These are phyloP conservation scores for Saccharomyces uvarum DNA, from an alignment of 1,139 yeast genomes.

Conservation along the genomic window DNA sequence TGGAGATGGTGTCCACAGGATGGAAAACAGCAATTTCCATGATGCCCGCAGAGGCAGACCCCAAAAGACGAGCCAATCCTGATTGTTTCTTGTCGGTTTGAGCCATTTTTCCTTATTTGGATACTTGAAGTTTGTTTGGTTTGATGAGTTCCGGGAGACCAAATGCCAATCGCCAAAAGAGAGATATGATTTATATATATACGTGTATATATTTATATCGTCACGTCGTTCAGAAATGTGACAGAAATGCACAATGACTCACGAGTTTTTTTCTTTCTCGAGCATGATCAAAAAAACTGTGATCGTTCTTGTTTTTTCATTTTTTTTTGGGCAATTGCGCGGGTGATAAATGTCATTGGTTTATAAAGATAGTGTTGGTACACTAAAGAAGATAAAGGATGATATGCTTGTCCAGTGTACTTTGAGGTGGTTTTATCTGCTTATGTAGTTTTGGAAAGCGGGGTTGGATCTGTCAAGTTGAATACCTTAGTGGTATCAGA, in stretches of 20 bases:
- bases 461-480: background rate
- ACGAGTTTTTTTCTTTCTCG: background rate
- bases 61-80: conserved; percentile 83
- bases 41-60: conserved; percentile 96
- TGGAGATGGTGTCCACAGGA: conserved; percentile 97
- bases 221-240: background rate
- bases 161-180: background rate
- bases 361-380: background rate
- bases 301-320: background rate
- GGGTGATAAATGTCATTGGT: background rate
- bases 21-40: conserved; percentile 95
- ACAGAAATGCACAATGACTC: background rate
- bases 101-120: background rate
- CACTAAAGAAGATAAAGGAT: background rate
- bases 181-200: background rate
- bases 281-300: background rate
- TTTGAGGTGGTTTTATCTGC: background rate
- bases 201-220: background rate
- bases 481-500: background rate
- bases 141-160: background rate
- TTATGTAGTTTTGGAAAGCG: background rate
- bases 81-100: conserved; percentile 76
- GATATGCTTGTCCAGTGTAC: background rate
- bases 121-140: background rate
- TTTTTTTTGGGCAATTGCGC: background rate